These are phyloP conservation scores for Tetragonia tetragonoides DNA, from an alignment of 148 eudicot genomes.

Conservation along the genomic window DNA sequence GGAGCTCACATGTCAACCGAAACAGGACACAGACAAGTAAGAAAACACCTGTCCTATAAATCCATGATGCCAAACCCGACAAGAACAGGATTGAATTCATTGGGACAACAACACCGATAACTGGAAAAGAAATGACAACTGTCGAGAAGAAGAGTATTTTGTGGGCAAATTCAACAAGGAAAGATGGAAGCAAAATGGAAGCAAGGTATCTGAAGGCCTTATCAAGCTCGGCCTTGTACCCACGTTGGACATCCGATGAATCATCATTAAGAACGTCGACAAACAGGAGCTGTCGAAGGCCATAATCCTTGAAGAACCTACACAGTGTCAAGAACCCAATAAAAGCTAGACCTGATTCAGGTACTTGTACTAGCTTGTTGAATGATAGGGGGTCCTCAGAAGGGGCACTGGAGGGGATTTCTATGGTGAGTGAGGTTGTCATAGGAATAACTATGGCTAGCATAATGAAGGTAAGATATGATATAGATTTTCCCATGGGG, in stretches of 20 bases:
- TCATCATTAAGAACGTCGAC: constrained; percentile 31
- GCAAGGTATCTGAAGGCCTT: constrained; percentile 18
- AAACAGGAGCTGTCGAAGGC: constrained; percentile 28
- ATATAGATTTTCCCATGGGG: constrained; percentile 17
- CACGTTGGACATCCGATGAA: constrained; percentile 19
- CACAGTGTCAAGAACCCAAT: constrained; percentile 21
- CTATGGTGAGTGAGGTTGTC: neutral
- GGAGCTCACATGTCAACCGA: constrained; percentile 28
- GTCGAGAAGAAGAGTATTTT: constrained; percentile 14
- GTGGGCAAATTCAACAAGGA: constrained; percentile 18
- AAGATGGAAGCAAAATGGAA: constrained; percentile 21
- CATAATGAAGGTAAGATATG: constrained; percentile 14
- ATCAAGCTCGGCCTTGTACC: constrained; percentile 18
- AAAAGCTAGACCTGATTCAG: constrained; percentile 19
- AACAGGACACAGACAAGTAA: constrained; percentile 34
- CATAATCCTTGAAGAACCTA: constrained; percentile 23
- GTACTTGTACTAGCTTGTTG: constrained; percentile 25
- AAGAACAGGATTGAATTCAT: constrained; percentile 18
- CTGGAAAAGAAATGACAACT: constrained; percentile 4
- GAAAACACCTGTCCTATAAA: constrained; percentile 30
- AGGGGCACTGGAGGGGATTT: constrained; percentile 14
- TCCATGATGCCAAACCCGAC: constrained; percentile 26
- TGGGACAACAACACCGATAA: constrained; percentile 3
- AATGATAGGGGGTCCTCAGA: constrained; percentile 15
- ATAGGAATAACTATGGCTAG: constrained; percentile 9